These are phyloP conservation scores for Botrytis medusae DNA, from an alignment of 2,329 filamentous ascomycete genomes.

Conservation along the genomic window DNA sequence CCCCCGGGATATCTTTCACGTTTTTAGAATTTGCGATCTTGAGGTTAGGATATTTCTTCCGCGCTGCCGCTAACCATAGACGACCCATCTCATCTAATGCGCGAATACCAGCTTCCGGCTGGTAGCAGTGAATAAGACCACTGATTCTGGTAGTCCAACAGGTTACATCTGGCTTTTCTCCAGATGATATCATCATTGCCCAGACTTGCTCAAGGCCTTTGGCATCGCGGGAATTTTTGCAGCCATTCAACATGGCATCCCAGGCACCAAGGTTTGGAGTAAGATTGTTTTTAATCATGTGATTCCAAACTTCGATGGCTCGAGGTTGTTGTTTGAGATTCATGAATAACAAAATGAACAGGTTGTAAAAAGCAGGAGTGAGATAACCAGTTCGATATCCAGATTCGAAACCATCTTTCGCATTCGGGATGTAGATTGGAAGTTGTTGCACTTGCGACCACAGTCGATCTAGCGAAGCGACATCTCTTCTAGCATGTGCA, in stretches of 20 bases:
- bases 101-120: conserved; percentile 55
- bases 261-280: conserved; percentile 65
- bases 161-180: conserved; percentile 58
- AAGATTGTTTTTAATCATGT: conserved; percentile 54
- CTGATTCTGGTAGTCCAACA: conserved; percentile 73
- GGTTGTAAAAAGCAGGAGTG: conserved; percentile 42
- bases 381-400: conserved; percentile 25
- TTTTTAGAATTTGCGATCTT: conserved; percentile 31
- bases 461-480: conserved; percentile 29
- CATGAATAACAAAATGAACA: conserved; percentile 50
- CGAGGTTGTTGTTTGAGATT: conserved; percentile 43
- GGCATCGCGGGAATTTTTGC: conserved; percentile 58
- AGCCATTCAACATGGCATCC: conserved; percentile 72
- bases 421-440: conserved; percentile 26
- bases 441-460: conserved; percentile 34
- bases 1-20: conserved; percentile 39
- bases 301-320: conserved; percentile 57
- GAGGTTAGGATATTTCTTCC: conserved; percentile 29
- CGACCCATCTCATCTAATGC: conserved; percentile 66
- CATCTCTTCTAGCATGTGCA: conserved; percentile 32
- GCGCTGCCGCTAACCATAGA: conserved; percentile 49
- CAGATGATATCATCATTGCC: conserved; percentile 58
- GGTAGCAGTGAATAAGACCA: conserved; percentile 58
- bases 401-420: background rate
- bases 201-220: conserved; percentile 66